A percentile compares a stretch with the other conserved stretches of the same genome.
Evolutionary conservation across 306 rosid genomes (phyloP).

Genomic region (Acacia melanoxylon): DNA sequence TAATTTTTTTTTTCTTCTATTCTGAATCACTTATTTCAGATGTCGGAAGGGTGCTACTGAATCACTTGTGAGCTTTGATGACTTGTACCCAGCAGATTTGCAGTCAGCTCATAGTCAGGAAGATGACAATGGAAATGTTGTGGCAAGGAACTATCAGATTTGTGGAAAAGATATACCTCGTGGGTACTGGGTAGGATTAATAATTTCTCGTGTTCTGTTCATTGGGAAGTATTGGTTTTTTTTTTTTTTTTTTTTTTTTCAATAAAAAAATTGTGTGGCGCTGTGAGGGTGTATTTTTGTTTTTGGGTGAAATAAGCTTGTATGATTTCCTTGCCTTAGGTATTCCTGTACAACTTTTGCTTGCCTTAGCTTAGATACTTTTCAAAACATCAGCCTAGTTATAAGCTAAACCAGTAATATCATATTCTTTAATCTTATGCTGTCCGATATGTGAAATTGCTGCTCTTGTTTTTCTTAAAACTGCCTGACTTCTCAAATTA

Average conservation of each 20-base stretch:
- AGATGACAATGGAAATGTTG: slow-evolving; percentile 39
- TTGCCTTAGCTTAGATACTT: background rate
- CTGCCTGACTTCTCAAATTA: background rate
- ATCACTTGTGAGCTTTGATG: slow-evolving; percentile 83
- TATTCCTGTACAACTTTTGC: background rate
- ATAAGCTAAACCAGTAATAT: background rate
- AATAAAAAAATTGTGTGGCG: slow-evolving; percentile 3
- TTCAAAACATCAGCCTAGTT: background rate
- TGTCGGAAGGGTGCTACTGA: slow-evolving; percentile 95
- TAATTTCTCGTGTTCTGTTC: slow-evolving; percentile 2
- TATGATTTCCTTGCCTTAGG: background rate
- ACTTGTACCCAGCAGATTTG: slow-evolving; percentile 61
- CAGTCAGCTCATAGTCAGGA: slow-evolving; percentile 43
- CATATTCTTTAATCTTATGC: slow-evolving; percentile 9
- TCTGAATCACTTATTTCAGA: slow-evolving; percentile 52
- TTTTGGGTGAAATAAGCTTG: background rate
- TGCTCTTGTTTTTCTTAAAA: background rate
- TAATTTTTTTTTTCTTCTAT: slow-evolving; percentile 14
- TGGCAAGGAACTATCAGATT: slow-evolving; percentile 56
- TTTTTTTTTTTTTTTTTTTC: too few relatives aligned
- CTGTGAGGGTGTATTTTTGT: background rate
- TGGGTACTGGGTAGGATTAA: slow-evolving; percentile 85
- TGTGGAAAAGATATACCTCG: slow-evolving; percentile 96
- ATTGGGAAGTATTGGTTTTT: slow-evolving; percentile 1
- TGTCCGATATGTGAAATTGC: slow-evolving; percentile 5